Evolutionary conservation across 202 grass and related monocot genomes (phyloP).

Genomic region (Hordeum pubiflorum): DNA sequence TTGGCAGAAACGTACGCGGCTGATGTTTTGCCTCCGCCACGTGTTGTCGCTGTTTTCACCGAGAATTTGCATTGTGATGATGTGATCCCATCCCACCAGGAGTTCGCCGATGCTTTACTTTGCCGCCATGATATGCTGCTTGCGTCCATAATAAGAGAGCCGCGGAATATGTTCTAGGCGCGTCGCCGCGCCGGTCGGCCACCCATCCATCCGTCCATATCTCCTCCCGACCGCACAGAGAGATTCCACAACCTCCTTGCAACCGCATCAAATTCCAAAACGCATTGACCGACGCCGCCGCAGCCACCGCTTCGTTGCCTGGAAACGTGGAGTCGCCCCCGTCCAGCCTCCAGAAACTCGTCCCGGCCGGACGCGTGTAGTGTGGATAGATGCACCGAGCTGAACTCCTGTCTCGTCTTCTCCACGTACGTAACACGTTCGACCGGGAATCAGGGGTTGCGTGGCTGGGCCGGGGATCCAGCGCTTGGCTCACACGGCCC

Average conservation of each 20-base stretch:
- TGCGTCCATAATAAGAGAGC: background rate
- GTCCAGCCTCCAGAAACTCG: too few relatives aligned
- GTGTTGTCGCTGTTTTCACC: background rate
- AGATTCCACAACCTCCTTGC: background rate
- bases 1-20: background rate
- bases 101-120: too few relatives aligned
- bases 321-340: background rate
- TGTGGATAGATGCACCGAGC: too few relatives aligned
- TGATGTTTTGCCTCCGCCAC: background rate
- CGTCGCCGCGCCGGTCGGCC: too few relatives aligned
- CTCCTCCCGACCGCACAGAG: background rate
- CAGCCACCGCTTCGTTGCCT: background rate
- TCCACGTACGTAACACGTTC: background rate
- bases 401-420: too few relatives aligned
- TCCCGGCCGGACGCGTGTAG: background rate
- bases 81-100: too few relatives aligned
- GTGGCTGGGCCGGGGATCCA: background rate
- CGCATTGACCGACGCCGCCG: background rate
- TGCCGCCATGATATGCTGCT: too few relatives aligned
- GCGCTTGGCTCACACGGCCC: background rate
- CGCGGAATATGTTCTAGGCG: background rate
- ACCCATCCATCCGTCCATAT: background rate
- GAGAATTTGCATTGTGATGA: background rate
- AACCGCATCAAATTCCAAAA: background rate
- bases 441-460: background rate